Base-by-base conservation (phyloP, 2,329 filamentous ascomycete species). In the Pseudocercospora cruenta region DNA sequence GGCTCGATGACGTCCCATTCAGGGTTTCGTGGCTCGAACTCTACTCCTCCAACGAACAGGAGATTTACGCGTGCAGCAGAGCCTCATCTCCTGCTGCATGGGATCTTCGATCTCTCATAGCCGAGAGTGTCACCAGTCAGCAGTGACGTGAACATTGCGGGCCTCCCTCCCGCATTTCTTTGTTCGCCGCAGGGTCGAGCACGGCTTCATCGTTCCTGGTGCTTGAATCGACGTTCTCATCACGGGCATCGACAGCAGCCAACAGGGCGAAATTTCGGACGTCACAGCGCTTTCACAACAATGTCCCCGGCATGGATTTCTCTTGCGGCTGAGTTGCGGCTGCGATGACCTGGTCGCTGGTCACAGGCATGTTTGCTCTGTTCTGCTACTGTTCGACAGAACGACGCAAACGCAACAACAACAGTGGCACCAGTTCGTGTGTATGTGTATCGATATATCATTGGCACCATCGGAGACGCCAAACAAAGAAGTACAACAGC, bases 41-140 rank as follows among this genome's bases (percentile, higher is more conserved):
- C 7, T 12, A 24, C 47, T 21, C 12, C 26, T 33, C 9, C 51
- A 31, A 14, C 26, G 10, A 33, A 31, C 51, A 55, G 51, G 51
- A 55, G 51, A 55, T 55, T 51, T 55, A 26, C 49, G 51, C 24
- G 22, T 55, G 51, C 51, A 55, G 51, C 51, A 55, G 51, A 55
- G 51, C 51, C 51, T 55, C 51, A 55, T 31, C 14, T 31, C 33
- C 33, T 36, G 49, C 19, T 24, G 49, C 22, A 24, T 54, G 21
- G 51, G 24, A 55, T 55, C 51, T 16, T 31, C 51, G 51, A 55
- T 55, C 51, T 24, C 16, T 26, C 4, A 26, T n/a, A 28, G 22
- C 8, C 22, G 22, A 51, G 26, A 19, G 16, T 26, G 51, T 55
- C 24, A 26, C 51, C 51, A 55, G 51, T 55, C 47, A 55, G 26